Conservation (phyloP, 192 early-diverging fungal genomes). For the Backusella tuberculispora region DNA sequence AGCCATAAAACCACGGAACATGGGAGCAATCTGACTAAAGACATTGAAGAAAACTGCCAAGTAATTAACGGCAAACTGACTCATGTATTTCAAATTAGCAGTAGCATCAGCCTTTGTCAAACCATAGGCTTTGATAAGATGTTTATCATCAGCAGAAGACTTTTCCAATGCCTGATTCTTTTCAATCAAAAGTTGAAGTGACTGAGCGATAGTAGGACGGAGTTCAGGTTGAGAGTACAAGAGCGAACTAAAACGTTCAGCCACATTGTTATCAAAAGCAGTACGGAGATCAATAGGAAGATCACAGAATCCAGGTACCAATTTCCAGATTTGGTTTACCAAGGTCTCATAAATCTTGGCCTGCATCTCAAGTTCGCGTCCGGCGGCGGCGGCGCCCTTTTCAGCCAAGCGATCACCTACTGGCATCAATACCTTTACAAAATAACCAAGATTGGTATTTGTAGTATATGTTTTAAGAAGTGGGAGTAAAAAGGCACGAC, state of each 20-base stretch:
- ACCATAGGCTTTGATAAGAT: slow-evolving; percentile 50
- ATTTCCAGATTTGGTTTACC: slow-evolving; percentile 84
- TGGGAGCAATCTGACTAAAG: slow-evolving; percentile 66
- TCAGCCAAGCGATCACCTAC: slow-evolving; percentile 73
- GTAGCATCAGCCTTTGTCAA: slow-evolving; percentile 57
- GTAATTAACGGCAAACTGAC: slow-evolving; percentile 70
- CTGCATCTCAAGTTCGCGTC: slow-evolving; percentile 65
- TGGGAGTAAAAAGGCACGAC: slow-evolving; percentile 91
- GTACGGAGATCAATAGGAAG: slow-evolving; percentile 74
- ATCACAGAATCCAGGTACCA: slow-evolving; percentile 86
- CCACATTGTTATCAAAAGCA: slow-evolving; percentile 65
- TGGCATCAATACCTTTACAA: slow-evolving; percentile 73
- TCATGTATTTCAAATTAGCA: slow-evolving; percentile 61
- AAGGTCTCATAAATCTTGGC: slow-evolving; percentile 93
- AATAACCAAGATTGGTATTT: slow-evolving; percentile 76
- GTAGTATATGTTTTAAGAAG: slow-evolving; percentile 75
- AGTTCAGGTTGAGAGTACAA: slow-evolving; percentile 75
- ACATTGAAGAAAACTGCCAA: slow-evolving; percentile 81
- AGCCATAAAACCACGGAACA: slow-evolving; percentile 65
- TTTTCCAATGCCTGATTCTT: slow-evolving; percentile 51
- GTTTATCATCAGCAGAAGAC: slow-evolving; percentile 44
- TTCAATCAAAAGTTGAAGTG: slow-evolving; percentile 66
- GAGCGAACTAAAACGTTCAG: slow-evolving; percentile 75
- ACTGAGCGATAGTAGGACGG: slow-evolving; percentile 78
- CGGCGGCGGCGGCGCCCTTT: slow-evolving; percentile 61